Base-by-base conservation (phyloP, 768 basidiomycete species). In the Infundibulicybe gibba region DNA sequence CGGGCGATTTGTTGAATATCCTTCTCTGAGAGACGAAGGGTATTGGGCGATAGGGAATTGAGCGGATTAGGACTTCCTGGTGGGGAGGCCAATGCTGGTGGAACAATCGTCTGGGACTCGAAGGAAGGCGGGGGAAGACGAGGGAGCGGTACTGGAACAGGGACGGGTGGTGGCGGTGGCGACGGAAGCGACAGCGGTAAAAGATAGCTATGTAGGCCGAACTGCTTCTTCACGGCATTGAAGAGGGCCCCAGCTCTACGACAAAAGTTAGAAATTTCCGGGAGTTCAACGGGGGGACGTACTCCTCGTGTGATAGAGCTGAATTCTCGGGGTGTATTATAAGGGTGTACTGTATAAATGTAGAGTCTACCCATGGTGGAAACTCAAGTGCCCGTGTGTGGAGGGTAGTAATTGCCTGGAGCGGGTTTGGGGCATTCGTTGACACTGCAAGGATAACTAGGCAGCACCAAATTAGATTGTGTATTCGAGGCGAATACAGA, bases 161-260 rank as follows among this genome's bases (percentile, higher is more conserved):
- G 76, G 3, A 91, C 79, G 8, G 86, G 80, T 12, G 80, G 64
- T 0, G 87, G 86, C 0, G 80, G 76, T 10, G 82, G 75, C 6
- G 70, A 75, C 11, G 85, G 86, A 19, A 90, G 66, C 19, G 65
- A 61, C 3, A 93, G 69, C 12, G 78, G 61, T 32, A 93, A 77
- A 10, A 93, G 71, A 61, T 85, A 87, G 43, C 78, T 80, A 58
- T 92, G 83, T 12, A 91, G 67, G 13, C 89, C 90, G 63, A 79
- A 87, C 60, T 91, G 90, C 62, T 88, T 91, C 75, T 89, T 93
- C 47, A 88, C 83, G 1, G 90, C 90, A 55, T 92, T 93, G 62
- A 83, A 86, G 12, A 93, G 72, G 10, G 90, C 87, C 32, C 71
- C 75, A 21, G 86, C 85, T 67, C 90, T 93, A 55, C 8, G 25